Conservation (phyloP, 139 green algal genomes). For the Chloropicon primus region DNA sequence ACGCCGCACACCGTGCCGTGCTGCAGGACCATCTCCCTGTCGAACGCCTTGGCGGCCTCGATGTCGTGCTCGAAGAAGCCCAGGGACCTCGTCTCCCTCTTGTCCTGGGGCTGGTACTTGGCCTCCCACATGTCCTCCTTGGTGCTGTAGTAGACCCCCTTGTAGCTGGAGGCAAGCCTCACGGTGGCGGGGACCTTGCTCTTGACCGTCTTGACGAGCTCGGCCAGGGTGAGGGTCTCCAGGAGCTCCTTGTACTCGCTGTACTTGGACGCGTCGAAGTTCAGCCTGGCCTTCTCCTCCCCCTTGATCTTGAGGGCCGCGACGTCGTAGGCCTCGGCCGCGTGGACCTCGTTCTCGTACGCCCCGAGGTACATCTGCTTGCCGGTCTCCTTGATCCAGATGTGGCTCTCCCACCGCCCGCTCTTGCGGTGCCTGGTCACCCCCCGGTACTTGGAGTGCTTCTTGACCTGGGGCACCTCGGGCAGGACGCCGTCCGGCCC, state of each 20-base stretch:
- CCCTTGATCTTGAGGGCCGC: conserved; percentile 70
- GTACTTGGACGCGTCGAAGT: conserved; percentile 30
- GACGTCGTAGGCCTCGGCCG: conserved; percentile 84
- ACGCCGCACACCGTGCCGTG: neutral
- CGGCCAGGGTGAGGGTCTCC: neutral
- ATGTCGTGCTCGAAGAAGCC: neutral
- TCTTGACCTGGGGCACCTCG: neutral
- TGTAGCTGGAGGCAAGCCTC: neutral
- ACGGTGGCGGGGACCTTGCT: neutral
- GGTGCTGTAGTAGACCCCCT: neutral
- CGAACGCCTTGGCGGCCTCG: neutral
- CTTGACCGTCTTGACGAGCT: neutral
- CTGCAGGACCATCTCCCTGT: neutral
- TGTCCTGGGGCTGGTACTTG: neutral
- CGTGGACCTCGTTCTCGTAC: conserved; percentile 56
- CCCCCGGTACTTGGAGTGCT: conserved; percentile 38
- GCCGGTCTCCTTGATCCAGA: conserved; percentile 74
- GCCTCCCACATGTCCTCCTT: neutral
- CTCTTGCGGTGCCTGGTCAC: conserved; percentile 63
- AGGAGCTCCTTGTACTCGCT: neutral
- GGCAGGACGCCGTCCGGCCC: neutral
- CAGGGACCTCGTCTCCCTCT: neutral
- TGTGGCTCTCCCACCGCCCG: conserved; percentile 46
- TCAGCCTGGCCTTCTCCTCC: conserved; percentile 35
- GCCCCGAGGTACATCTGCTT: conserved; percentile 51